Evolutionary conservation across 345 rosid genomes (phyloP), one percentile per base, ranked within the genome.

Genomic region (Acer negundo): DNA sequence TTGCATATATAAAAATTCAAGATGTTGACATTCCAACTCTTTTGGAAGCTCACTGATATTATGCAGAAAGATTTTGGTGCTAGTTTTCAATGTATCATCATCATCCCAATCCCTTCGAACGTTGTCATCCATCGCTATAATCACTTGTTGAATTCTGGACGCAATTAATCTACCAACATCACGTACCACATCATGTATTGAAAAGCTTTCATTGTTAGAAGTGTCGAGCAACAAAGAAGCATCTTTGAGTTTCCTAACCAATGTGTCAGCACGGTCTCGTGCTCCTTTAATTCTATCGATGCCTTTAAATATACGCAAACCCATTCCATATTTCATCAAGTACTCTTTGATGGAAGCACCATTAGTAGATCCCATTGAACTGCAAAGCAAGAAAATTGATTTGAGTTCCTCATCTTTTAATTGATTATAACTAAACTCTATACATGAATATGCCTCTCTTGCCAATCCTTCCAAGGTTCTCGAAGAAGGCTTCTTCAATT

Each of bases 381-480:
- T 62, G 44, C 76, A 87, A 49, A 84, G 80, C 53, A 76, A 38
- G 61, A 88, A 88, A 8, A 79, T 24, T 16, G 77, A 61, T 49
- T 81, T 78, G 4, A 82, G 73, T 15, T 76, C 82, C 1, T 85
- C 70, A 2, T 73, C 47, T 13, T 10, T 62, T n/a, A 88, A 49
- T 35, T 74, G 75, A 7, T 76, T 47, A 61, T 66, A 82, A 56
- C 84, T 83, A 31, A 83, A 15, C 65, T 81, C 67, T n/a, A 85
- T 2, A 16, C 69, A 49, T 1, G 31, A 10, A 7, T 46, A 55
- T 2, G 61, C 75, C 3, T 20, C n/a, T 7, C 0, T 13, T 1
- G n/a, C 58, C 12, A 81, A 23, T 7, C 55, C 77, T n/a, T 17
- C 1, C 17, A 56, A 16, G 10, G 17, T 44, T 9, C 8, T 20